A percentile compares a stretch with the other conserved stretches of the same genome.
phyloP scores from a whole-genome alignment of 345 rosid genomes.

The Moricandia arvensis region DNA sequence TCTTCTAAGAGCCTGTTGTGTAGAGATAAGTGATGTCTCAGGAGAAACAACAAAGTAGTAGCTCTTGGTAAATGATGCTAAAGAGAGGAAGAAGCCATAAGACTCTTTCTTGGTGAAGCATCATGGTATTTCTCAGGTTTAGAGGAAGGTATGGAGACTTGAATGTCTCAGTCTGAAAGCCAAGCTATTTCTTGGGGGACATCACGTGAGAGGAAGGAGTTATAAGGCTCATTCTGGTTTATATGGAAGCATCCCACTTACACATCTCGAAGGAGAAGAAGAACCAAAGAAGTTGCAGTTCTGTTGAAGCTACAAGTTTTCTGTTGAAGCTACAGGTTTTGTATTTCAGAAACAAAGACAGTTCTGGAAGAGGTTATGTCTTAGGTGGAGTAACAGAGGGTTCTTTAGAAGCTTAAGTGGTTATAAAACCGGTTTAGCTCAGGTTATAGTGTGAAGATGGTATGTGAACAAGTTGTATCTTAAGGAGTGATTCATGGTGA shows the following conservation, averaged over 20 bases:
- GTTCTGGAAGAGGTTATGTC: neutral
- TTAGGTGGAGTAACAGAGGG: neutral
- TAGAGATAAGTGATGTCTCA: neutral
- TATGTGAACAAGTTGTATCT: neutral
- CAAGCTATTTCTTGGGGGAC: neutral
- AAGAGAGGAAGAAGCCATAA: slow-evolving; percentile 6
- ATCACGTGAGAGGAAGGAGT: neutral
- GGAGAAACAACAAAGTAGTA: neutral
- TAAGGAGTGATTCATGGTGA: neutral
- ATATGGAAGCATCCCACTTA: neutral
- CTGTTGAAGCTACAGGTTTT: neutral
- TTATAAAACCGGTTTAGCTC: neutral
- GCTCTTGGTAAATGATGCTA: neutral
- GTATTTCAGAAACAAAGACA: neutral
- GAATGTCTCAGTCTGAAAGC: neutral
- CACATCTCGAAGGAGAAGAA: neutral
- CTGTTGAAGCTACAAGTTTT: neutral
- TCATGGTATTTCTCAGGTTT: neutral
- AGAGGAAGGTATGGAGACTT: neutral
- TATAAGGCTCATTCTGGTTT: neutral
- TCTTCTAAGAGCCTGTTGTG: neutral
- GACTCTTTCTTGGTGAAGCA: slow-evolving; percentile 14
- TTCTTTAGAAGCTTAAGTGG: neutral
- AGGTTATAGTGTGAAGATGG: neutral
- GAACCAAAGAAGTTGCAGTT: neutral